Evolutionary conservation across 2,329 filamentous ascomycete genomes (phyloP).

Genomic region (Pseudopyricularia cyperi): DNA sequence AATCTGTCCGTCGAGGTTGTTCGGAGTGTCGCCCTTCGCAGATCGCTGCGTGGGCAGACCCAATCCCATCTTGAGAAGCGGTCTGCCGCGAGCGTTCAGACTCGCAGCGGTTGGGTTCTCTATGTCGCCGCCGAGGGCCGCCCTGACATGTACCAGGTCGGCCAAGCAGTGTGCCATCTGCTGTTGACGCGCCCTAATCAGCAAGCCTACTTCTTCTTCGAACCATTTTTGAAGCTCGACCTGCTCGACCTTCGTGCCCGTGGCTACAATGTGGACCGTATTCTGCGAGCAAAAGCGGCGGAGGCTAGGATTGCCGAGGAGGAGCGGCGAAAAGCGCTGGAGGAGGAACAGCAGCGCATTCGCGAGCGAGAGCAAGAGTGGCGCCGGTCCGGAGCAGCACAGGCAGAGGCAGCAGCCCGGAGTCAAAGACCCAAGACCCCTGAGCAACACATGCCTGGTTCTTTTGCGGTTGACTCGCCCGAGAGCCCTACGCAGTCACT

Average conservation of each 20-base stretch:
- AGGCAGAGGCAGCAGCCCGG: slow-evolving; percentile 21
- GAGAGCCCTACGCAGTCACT: slow-evolving; percentile 23
- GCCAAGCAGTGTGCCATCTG: slow-evolving; percentile 70
- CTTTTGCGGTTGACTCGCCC: slow-evolving; percentile 53
- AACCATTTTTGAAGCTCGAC: slow-evolving; percentile 79
- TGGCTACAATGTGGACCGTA: slow-evolving; percentile 94
- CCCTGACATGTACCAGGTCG: slow-evolving; percentile 78
- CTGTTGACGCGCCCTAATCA: slow-evolving; percentile 74
- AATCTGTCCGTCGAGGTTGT: slow-evolving; percentile 70
- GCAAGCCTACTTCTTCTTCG: slow-evolving; percentile 79
- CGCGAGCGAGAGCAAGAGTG: slow-evolving; percentile 39
- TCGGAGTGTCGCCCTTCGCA: slow-evolving; percentile 61
- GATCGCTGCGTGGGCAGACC: slow-evolving; percentile 55
- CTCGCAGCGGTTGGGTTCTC: slow-evolving; percentile 42
- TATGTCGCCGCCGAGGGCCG: slow-evolving; percentile 59
- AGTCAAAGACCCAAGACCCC: slow-evolving; percentile 27
- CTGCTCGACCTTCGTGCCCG: slow-evolving; percentile 70
- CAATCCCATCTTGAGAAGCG: slow-evolving; percentile 62
- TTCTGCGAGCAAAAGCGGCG: slow-evolving; percentile 74
- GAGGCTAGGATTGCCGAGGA: slow-evolving; percentile 81
- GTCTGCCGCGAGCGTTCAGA: slow-evolving; percentile 51
- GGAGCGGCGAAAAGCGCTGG: slow-evolving; percentile 60
- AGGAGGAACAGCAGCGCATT: slow-evolving; percentile 58
- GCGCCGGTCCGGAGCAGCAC: slow-evolving; percentile 25
- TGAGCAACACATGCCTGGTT: slow-evolving; percentile 54